These are phyloP conservation scores for Austroboletus novae-zelandiae DNA, from an alignment of 1,284 basidiomycete genomes.

Conservation along the genomic window DNA sequence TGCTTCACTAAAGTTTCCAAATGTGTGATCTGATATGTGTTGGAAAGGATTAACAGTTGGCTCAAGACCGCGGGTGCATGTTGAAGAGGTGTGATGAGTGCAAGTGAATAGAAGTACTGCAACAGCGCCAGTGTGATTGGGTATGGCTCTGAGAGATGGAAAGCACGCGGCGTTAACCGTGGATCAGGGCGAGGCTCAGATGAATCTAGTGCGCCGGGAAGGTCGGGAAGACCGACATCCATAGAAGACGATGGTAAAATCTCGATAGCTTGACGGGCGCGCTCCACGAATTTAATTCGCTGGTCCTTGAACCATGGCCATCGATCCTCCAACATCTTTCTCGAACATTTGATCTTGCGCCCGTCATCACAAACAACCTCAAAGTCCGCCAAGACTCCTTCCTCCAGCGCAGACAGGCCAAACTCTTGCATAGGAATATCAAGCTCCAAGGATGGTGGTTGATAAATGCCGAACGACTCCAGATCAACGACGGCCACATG, in stretches of 20 bases:
- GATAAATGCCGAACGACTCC: slow-evolving; percentile 92
- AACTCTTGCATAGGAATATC: slow-evolving; percentile 73
- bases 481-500: slow-evolving; percentile 89
- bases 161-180: slow-evolving; percentile 72
- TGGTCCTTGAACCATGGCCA: slow-evolving; percentile 94
- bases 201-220: slow-evolving; percentile 46
- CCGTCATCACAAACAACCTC: slow-evolving; percentile 91
- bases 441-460: slow-evolving; percentile 71
- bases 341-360: slow-evolving; percentile 76
- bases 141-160: slow-evolving; percentile 86
- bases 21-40: slow-evolving; percentile 78
- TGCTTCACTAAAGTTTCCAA: slow-evolving; percentile 82
- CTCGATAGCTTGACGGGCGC: slow-evolving; percentile 53
- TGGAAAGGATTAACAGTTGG: slow-evolving; percentile 81
- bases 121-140: slow-evolving; percentile 85
- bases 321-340: slow-evolving; percentile 77
- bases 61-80: slow-evolving; percentile 87
- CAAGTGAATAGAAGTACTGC: slow-evolving; percentile 90
- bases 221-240: slow-evolving; percentile 56
- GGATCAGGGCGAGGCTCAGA: slow-evolving; percentile 62
- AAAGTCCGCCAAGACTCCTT: slow-evolving; percentile 78
- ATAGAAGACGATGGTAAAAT: slow-evolving; percentile 56
- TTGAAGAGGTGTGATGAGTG: slow-evolving; percentile 86
- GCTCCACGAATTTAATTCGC: slow-evolving; percentile 53
- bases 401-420: slow-evolving; percentile 77